Percentiles rank a stretch among this genome's conserved stretches.
Conservation (phyloP, 176 grass and related monocot species). For the Hsuehochloa calcarea region DNA sequence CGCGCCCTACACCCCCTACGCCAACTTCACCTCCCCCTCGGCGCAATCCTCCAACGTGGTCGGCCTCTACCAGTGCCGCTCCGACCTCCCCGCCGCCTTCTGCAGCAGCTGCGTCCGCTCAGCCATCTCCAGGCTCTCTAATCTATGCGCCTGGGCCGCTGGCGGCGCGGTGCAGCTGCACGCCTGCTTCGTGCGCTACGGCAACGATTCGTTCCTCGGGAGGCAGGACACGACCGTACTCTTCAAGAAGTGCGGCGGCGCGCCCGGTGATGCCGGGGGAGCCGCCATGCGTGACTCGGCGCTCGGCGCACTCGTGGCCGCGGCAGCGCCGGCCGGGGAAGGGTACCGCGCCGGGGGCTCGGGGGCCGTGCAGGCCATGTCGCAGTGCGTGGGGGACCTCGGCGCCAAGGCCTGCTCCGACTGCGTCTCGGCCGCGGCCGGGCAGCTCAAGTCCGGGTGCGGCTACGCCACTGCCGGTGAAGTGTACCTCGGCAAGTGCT, state of each 20-base stretch:
- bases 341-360: slow-evolving; percentile 61
- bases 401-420: slow-evolving; percentile 56
- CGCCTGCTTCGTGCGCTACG: slow-evolving; percentile 80
- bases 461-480: slow-evolving; percentile 59
- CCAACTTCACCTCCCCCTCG: slow-evolving; percentile 46
- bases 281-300: slow-evolving; percentile 72
- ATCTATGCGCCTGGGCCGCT: slow-evolving; percentile 52
- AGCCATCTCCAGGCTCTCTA: slow-evolving; percentile 63
- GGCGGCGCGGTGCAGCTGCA: slow-evolving; percentile 78
- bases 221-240: slow-evolving; percentile 70
- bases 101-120: slow-evolving; percentile 65
- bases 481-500: slow-evolving; percentile 91
- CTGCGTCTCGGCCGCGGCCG: slow-evolving; percentile 59
- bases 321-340: slow-evolving; percentile 42
- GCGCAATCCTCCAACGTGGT: slow-evolving; percentile 11
- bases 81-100: slow-evolving; percentile 55
- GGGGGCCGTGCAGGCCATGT: slow-evolving; percentile 76
- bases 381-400: slow-evolving; percentile 92
- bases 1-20: slow-evolving; percentile 58
- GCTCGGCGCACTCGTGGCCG: slow-evolving; percentile 50
- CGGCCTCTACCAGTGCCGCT: slow-evolving; percentile 87
- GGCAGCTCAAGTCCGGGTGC: slow-evolving; percentile 69
- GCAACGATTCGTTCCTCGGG: slow-evolving; percentile 81
- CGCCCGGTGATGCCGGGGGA: slow-evolving; percentile 39
- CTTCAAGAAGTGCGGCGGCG: slow-evolving; percentile 73